These are phyloP conservation scores for Gossypium herbaceum DNA, from an alignment of 345 rosid species.

Conservation along the genomic window DNA sequence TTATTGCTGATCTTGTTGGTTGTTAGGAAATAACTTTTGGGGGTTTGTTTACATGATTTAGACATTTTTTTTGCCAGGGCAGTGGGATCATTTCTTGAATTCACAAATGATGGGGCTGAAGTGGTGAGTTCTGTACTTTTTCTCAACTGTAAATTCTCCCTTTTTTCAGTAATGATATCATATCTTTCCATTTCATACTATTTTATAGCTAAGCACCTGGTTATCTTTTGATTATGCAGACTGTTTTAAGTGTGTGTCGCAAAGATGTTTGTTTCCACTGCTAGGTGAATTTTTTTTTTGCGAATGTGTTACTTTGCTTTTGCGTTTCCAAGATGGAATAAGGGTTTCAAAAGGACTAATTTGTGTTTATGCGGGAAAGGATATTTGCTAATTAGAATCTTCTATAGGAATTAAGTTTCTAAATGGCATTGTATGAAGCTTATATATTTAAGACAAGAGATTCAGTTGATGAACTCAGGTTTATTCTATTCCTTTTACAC, in stretches of 20 bases:
- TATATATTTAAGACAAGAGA: not conserved
- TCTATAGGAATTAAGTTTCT: not conserved
- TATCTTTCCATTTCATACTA: not conserved
- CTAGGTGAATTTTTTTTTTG: not conserved
- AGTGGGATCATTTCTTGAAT: constrained; percentile 93
- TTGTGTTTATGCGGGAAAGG: not conserved
- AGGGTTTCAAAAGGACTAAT: not conserved
- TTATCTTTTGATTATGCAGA: not conserved
- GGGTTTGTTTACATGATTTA: constrained; percentile 17
- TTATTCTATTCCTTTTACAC: not conserved
- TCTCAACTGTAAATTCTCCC: not conserved
- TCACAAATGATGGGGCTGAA: constrained; percentile 71
- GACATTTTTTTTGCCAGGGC: constrained; percentile 55
- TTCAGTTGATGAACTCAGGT: not conserved
- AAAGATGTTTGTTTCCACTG: not conserved
- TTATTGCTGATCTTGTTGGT: constrained; percentile 10
- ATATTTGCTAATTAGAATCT: not conserved
- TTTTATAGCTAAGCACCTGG: not conserved
- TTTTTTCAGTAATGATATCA: not conserved
- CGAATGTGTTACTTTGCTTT: not conserved
- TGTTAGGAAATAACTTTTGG: not conserved
- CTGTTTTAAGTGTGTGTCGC: not conserved
- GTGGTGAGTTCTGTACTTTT: constrained; percentile 56
- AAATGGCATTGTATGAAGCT: not conserved
- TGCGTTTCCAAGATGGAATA: constrained; percentile 2